Conservation (phyloP, 108 stramenopile species). For the Mediolabrus comicus region DNA sequence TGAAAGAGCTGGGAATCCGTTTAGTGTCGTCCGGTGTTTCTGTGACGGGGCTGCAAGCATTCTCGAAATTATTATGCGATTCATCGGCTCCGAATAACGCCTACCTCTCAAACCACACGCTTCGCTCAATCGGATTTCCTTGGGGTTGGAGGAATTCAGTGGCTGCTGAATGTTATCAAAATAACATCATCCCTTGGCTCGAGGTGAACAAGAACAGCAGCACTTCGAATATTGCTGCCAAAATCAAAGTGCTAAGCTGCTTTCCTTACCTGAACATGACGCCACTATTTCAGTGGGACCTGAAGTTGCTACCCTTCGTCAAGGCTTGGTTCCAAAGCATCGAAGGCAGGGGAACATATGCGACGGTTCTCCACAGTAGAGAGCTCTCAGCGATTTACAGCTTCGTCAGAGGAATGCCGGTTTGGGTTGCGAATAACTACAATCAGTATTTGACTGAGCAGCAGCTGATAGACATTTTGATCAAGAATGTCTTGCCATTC, state of each 20-base stretch:
- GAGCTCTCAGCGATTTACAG: background rate
- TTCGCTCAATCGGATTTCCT: background rate
- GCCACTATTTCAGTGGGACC: background rate
- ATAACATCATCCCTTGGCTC: background rate
- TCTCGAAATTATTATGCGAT: slow-evolving; percentile 7
- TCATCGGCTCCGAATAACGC: slow-evolving; percentile 1
- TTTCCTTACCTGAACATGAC: background rate
- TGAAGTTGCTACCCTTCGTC: background rate
- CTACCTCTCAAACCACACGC: slow-evolving; percentile 15
- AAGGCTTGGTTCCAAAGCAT: background rate
- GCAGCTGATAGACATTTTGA: no score
- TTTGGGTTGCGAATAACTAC: background rate
- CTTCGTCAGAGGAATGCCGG: slow-evolving; percentile 4
- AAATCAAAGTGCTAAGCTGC: background rate
- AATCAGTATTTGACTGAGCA: background rate
- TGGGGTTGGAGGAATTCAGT: background rate
- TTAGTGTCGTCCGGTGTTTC: background rate
- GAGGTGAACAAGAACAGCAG: background rate
- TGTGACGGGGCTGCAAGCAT: background rate
- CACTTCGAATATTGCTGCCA: background rate
- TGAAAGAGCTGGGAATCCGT: background rate
- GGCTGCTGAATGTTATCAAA: no score
- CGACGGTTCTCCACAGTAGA: background rate
- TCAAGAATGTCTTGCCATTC: no score
- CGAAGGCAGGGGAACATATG: background rate